A percentile compares a stretch with the other conserved stretches of the same genome.
phyloP scores from a whole-genome alignment of 768 basidiomycete species.

The Auricularia sp. region DNA sequence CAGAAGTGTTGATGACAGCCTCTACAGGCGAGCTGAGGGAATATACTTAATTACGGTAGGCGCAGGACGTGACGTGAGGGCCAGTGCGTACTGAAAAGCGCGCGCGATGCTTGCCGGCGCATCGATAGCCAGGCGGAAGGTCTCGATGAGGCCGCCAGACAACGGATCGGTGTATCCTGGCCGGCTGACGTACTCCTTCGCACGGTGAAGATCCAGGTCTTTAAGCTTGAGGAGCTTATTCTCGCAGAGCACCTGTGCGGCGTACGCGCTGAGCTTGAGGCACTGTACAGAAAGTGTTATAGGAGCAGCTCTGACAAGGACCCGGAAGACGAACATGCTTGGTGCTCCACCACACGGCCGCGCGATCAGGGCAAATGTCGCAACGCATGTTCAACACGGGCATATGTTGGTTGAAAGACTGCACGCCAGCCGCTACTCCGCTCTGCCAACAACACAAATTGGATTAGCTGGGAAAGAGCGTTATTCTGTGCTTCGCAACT shows the following conservation, averaged over 20 bases:
- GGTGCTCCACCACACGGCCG: slow-evolving; percentile 52
- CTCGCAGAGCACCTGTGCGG: slow-evolving; percentile 40
- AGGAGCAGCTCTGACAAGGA: no score
- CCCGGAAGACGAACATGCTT: slow-evolving; percentile 27
- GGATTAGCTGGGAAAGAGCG: background rate
- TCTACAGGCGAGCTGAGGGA: slow-evolving; percentile 15
- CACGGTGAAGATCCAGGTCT: slow-evolving; percentile 34
- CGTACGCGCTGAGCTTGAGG: slow-evolving; percentile 42
- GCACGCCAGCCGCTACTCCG: slow-evolving; percentile 36
- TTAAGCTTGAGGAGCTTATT: slow-evolving; percentile 33
- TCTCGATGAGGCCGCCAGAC: slow-evolving; percentile 35
- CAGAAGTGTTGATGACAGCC: slow-evolving; percentile 36
- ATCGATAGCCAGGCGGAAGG: slow-evolving; percentile 42
- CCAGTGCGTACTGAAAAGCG: background rate
- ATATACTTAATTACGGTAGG: no score
- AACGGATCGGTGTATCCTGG: slow-evolving; percentile 31
- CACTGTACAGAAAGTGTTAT: slow-evolving; percentile 20
- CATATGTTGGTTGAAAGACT: slow-evolving; percentile 49
- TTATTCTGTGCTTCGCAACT: slow-evolving; percentile 23
- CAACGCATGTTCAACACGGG: slow-evolving; percentile 56
- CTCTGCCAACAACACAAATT: slow-evolving; percentile 23
- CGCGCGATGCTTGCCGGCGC: slow-evolving; percentile 36
- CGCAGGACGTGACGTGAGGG: no score
- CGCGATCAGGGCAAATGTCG: slow-evolving; percentile 38
- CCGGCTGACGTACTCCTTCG: slow-evolving; percentile 23